Percentiles rank a stretch among this genome's conserved stretches.
phyloP scores from a whole-genome alignment of 129 eudicot species.

The Tagetes erecta region DNA sequence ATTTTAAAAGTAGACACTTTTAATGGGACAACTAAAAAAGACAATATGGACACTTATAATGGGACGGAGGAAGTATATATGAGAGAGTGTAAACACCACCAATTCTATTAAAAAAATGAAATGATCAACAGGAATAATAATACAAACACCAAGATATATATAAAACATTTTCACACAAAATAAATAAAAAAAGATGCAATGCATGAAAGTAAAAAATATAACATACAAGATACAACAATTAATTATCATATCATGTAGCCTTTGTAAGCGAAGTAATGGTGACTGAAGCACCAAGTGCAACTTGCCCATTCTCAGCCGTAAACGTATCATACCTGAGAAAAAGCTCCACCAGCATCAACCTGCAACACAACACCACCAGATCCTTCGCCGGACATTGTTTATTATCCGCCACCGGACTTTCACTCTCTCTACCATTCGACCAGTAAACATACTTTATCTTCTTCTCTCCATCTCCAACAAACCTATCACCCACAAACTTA shows the following conservation, averaged over 20 bases:
- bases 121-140: not conserved
- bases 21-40: no score
- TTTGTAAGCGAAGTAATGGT: constrained; percentile 49
- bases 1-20: no score
- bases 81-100: no score
- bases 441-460: constrained; percentile 58
- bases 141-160: constrained; percentile 10
- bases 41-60: no score
- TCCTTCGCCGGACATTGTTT: constrained; percentile 70
- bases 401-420: constrained; percentile 44
- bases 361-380: constrained; percentile 46
- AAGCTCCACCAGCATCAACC: constrained; percentile 66
- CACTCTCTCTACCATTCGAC: constrained; percentile 69
- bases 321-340: constrained; percentile 59
- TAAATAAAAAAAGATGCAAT: not conserved
- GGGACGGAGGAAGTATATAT: no score
- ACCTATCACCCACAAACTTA: constrained; percentile 53
- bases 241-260: not conserved
- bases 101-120: not conserved
- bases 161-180: not conserved
- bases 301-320: constrained; percentile 31
- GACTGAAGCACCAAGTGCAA: constrained; percentile 43
- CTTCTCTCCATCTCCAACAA: constrained; percentile 65
- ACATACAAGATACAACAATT: no score
- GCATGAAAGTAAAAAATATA: not conserved